Conservation (phyloP, 495 filamentous ascomycete genomes). For the Chaetomidium leptoderma region DNA sequence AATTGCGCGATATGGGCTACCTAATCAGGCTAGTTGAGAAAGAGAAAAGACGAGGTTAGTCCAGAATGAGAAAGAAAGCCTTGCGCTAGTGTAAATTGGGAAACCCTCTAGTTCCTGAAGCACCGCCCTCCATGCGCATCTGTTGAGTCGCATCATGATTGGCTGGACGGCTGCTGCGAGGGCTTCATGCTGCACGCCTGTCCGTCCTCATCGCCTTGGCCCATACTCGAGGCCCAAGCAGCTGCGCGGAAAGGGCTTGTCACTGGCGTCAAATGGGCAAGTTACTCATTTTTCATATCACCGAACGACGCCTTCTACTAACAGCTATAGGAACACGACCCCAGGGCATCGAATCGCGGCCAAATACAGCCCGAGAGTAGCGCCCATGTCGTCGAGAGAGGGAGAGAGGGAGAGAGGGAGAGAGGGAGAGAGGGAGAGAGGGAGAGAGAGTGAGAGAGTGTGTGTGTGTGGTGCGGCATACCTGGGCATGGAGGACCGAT, state of each 20-base stretch:
- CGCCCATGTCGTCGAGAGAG: background rate
- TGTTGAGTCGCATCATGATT: background rate
- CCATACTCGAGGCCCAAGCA: background rate
- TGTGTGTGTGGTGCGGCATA: too few species aligned
- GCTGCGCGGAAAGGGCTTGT: background rate
- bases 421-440: background rate
- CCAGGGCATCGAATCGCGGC: background rate
- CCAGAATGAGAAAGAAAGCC: too few species aligned
- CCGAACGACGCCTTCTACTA: background rate
- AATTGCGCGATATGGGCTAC: too few species aligned
- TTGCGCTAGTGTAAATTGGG: too few species aligned
- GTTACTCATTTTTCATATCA: background rate
- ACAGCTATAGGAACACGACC: constrained; percentile 1
- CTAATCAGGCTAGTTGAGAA: too few species aligned
- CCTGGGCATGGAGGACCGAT: too few species aligned
- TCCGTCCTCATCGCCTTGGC: background rate
- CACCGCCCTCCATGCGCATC: too few species aligned
- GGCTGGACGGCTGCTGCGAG: background rate
- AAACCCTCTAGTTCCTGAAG: too few species aligned
- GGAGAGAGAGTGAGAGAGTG: background rate
- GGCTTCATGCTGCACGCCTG: background rate
- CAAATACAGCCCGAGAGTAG: constrained; percentile 1
- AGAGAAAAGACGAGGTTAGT: too few species aligned
- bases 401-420: background rate
- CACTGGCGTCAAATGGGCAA: background rate